A percentile compares a stretch with the other conserved stretches of the same genome.
These are phyloP conservation scores for Plicaturopsis crispa DNA, from an alignment of 768 basidiomycete species.

Conservation along the genomic window DNA sequence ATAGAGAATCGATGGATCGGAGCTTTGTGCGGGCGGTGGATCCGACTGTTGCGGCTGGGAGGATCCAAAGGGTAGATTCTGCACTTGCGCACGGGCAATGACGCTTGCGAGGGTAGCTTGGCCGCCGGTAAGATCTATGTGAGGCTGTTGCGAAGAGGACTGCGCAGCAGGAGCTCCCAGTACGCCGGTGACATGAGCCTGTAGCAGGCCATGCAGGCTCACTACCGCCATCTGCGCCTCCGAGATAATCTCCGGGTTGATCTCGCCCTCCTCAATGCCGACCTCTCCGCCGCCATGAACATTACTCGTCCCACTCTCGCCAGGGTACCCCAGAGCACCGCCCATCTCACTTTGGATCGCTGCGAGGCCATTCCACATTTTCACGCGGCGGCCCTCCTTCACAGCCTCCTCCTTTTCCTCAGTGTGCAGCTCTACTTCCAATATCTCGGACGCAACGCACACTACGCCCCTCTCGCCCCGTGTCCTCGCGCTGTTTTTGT, in stretches of 20 bases:
- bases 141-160: constrained; percentile 13
- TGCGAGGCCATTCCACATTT: constrained; percentile 58
- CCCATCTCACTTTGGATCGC: constrained; percentile 20
- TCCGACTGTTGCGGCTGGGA: constrained; percentile 9
- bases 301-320: constrained; percentile 2
- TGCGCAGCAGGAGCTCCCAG: constrained; percentile 34
- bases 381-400: constrained; percentile 53
- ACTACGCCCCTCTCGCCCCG: constrained; percentile 42
- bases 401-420: constrained; percentile 28
- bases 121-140: constrained; percentile 39
- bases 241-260: constrained; percentile 38
- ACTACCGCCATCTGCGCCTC: constrained; percentile 46
- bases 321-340: constrained; percentile 5
- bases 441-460: constrained; percentile 51
- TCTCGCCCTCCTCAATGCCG: constrained; percentile 54
- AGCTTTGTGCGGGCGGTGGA: constrained; percentile 9
- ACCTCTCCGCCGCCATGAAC: constrained; percentile 39
- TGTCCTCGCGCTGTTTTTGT: constrained; percentile 53
- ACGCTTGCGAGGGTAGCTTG: constrained; percentile 68
- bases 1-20: constrained; percentile 4
- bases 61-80: constrained; percentile 26
- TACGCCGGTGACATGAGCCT: constrained; percentile 48
- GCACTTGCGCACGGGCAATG: constrained; percentile 62
- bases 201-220: constrained; percentile 47
- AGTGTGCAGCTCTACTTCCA: constrained; percentile 52